phyloP scores from a whole-genome alignment of 768 basidiomycete genomes.

The Boletus vinaceobasis region DNA sequence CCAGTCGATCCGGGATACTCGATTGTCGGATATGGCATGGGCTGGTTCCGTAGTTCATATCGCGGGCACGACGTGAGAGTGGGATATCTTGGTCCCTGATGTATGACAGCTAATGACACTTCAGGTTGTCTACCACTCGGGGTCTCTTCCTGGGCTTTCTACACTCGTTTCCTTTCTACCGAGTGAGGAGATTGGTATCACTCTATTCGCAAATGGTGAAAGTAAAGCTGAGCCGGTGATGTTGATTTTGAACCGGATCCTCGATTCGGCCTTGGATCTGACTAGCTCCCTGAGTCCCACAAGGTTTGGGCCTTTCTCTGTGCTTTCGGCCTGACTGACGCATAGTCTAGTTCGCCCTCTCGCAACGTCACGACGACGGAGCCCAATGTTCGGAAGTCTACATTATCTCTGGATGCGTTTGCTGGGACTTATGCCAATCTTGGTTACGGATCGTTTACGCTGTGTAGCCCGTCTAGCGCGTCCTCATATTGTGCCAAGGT shows the following conservation, averaged over 20 bases:
- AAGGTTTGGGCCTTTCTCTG: conserved; percentile 2
- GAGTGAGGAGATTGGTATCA: conserved; percentile 34
- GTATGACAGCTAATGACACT: neutral
- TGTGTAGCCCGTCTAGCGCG: conserved; percentile 31
- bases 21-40: conserved; percentile 39
- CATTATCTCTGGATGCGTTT: conserved; percentile 23
- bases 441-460: conserved; percentile 37
- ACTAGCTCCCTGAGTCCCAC: neutral
- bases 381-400: neutral
- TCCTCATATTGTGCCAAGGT: conserved; percentile 25
- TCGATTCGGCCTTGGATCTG: conserved; percentile 23
- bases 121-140: conserved; percentile 35
- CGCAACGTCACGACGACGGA: neutral
- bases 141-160: conserved; percentile 35
- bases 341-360: neutral
- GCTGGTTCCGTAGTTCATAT: conserved; percentile 40
- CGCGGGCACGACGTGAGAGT: conserved; percentile 38
- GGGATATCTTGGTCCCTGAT: neutral
- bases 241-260: conserved; percentile 14
- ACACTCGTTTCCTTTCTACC: conserved; percentile 34
- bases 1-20: conserved; percentile 21
- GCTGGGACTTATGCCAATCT: conserved; percentile 36
- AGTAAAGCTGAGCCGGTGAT: conserved; percentile 12
- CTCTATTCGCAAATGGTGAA: conserved; percentile 33
- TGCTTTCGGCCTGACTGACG: neutral